Evolutionary conservation across 1,139 yeast species (phyloP), one percentile per base, ranked within the genome.

Genomic region (Scheffersomyces insectosa): DNA sequence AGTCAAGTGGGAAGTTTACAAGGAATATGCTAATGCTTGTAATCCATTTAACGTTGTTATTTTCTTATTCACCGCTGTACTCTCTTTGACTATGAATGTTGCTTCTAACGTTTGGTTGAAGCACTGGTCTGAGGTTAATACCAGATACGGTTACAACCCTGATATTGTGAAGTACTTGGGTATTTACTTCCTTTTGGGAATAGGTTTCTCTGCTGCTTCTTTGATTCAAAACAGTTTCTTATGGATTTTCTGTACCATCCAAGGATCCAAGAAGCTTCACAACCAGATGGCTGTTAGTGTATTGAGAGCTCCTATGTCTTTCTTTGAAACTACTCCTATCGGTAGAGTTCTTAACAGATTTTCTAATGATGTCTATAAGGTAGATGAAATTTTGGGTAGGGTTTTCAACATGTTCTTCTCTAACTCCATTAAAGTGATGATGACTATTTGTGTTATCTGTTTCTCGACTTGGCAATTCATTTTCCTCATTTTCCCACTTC

Each of bases 271-370:
- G 47, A 79, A 74, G 46, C 75, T 93, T 48, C 99, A 93, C 63
- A 79, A 83, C 49, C 66, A 70, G 27, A 91, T 93, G 98, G 83
- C 95, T 4, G 65, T 66, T 30, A 74, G 90, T 48, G 96, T 93
- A 11, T 68, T 93, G 48, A 77, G 93, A 48, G 96, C 98, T 0
- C 99, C 99, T 48, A 95, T 93, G 99, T 79, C 90, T 32, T 93
- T 95, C 63, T 93, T 95, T 60, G 99, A 95, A 66, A 90, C 97
- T 0, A 93, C 98, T 0, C 99, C 99, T 39, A 80, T 93, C 50
- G 99, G 99, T 31, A 81, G 99, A 65, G 82, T 95, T 46, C 75
- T 93, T 65, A 95, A 95, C 72, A 77, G 99, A 62, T 93, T 93
- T 62, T 89, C 98, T 6, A 90, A 84, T 63, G 99, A 93, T 72